phyloP scores from a whole-genome alignment of 2,329 filamentous ascomycete genomes.

The Clonostachys chloroleuca region DNA sequence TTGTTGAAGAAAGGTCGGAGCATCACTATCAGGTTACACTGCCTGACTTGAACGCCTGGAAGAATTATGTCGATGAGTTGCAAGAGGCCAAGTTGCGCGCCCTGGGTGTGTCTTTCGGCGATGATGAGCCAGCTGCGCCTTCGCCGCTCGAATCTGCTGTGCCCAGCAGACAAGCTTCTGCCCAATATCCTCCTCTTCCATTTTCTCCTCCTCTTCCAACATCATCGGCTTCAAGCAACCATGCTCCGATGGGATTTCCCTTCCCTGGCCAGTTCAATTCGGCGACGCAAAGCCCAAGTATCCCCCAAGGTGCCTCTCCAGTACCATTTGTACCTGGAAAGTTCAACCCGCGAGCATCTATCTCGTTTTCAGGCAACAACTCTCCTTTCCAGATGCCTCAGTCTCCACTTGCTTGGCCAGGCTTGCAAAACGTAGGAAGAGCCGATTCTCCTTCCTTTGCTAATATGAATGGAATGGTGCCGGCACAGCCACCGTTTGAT shows the following conservation, averaged over 20 bases:
- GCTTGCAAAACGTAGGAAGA: conserved; percentile 47
- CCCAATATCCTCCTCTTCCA: conserved; percentile 69
- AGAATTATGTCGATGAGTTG: conserved; percentile 75
- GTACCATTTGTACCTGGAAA: conserved; percentile 61
- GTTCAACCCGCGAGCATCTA: conserved; percentile 68
- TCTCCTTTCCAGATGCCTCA: conserved; percentile 67
- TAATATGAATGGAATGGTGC: conserved; percentile 51
- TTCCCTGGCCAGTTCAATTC: conserved; percentile 56
- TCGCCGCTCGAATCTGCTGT: conserved; percentile 60
- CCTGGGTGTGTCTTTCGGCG: conserved; percentile 77
- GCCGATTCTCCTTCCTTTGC: conserved; percentile 60
- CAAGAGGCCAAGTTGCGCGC: conserved; percentile 90
- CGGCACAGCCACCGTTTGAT: conserved; percentile 61
- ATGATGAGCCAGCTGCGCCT: conserved; percentile 61
- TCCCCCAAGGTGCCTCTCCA: conserved; percentile 67
- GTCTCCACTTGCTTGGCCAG: conserved; percentile 52
- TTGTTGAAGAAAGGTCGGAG: conserved; percentile 48
- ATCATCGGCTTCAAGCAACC: conserved; percentile 71
- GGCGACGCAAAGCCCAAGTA: conserved; percentile 58
- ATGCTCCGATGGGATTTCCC: conserved; percentile 43
- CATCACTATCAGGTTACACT: conserved; percentile 59
- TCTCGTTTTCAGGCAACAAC: conserved; percentile 57
- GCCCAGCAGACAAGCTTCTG: conserved; percentile 65
- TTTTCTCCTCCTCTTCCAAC: conserved; percentile 83
- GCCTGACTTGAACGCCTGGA: conserved; percentile 66